Base-by-base conservation (phyloP, 1,284 basidiomycete genomes). In the Apiotrichum mycotoxinovorans region DNA sequence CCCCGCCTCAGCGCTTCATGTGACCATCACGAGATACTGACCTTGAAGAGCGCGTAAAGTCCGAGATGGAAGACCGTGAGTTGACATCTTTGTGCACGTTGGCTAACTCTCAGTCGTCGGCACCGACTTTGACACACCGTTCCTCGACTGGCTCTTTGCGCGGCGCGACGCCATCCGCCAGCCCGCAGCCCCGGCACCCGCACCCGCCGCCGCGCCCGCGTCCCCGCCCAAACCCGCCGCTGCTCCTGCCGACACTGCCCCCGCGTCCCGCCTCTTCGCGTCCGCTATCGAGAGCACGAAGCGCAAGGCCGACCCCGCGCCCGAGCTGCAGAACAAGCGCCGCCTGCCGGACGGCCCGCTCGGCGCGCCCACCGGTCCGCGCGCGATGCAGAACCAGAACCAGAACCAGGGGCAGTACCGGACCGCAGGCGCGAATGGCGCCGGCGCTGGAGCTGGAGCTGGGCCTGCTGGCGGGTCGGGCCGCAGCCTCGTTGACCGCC, bases 141-240 rank as follows among this genome's bases (percentile, higher is more conserved):
- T 75, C 60, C 62, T 75, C 34, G 69, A 72, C 42, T 75, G 73
- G 73, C 61, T 75, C 14, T 75, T 73, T 55, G 52, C 7, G 37
- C 50, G 41, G 10, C 50, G 57, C 38, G 57, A 60, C 9, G 57
- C 66, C 41, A 41, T 57, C n/a, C 51, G 48, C 17, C n/a, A 35
- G n/a, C 45, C 51, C 30, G 30, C 57, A 15, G 42, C 61, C 11
- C 56, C 61, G 12, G 12, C 38, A 17, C 47, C 55, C 41, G 51
- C 22, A 18, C 34, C 56, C 10, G 43, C 55, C 17, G 34, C 43
- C 5, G 46, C 51, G 3, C 15, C 42, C 25, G 8, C 51, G 26
- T 54, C 62, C 1, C 23, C 66, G 1, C 5, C 52, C 15, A 52
- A 45, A 23, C 22, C 52, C 18, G 51, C 40, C 23, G 49, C 52